phyloP scores from a whole-genome alignment of 208 protist genomes.

The Naegleria lovaniensis region DNA sequence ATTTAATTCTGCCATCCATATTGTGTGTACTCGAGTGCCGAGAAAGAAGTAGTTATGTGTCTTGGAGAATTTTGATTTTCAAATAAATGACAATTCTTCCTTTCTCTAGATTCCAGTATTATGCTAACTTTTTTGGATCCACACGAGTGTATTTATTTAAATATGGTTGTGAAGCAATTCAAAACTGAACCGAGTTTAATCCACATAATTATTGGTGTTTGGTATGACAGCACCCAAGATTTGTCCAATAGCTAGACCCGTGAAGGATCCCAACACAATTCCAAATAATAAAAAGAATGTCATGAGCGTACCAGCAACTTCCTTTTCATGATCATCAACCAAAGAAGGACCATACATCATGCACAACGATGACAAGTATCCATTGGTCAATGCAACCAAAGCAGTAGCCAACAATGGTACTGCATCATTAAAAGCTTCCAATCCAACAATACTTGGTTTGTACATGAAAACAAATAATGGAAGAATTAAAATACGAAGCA shows the following conservation, averaged over 20 bases:
- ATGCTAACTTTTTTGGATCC: too few species aligned
- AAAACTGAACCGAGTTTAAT: background rate
- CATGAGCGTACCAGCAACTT: conserved; percentile 39
- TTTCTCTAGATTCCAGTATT: too few species aligned
- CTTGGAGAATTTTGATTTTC: too few species aligned
- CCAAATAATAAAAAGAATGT: conserved; percentile 37
- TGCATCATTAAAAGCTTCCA: background rate
- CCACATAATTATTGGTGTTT: background rate
- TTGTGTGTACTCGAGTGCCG: background rate
- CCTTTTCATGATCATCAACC: conserved; percentile 27
- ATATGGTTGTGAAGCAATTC: too few species aligned
- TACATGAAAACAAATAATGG: background rate
- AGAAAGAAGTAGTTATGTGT: background rate
- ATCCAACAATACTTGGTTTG: background rate
- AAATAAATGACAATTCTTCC: too few species aligned
- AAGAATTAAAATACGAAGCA: background rate
- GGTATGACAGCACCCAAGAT: background rate
- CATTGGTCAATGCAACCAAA: conserved; percentile 56
- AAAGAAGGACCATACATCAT: conserved; percentile 70
- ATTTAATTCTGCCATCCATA: background rate
- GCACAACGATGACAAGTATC: conserved; percentile 58
- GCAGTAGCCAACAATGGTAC: background rate
- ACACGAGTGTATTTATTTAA: too few species aligned
- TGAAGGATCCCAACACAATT: conserved; percentile 23
- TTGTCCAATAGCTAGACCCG: background rate